Conservation (phyloP, 805 yeast species). For the Starmerella geochares region DNA sequence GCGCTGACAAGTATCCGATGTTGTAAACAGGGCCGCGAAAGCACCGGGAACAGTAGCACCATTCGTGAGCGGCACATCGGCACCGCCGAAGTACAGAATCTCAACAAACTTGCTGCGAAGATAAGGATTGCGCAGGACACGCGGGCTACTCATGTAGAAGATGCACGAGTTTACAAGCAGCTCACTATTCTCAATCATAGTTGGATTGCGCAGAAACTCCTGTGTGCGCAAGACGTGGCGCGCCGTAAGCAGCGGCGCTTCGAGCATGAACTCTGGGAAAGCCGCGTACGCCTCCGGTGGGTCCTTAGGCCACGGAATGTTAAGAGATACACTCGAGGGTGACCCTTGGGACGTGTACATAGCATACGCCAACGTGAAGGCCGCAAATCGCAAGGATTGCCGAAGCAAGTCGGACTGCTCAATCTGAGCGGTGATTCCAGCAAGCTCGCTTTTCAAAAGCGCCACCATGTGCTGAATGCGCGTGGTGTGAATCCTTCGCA, state of each 20-base stretch:
- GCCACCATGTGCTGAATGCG: neutral
- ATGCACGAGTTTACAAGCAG: conserved; percentile 58
- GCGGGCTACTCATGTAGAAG: conserved; percentile 56
- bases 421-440: conserved; percentile 56
- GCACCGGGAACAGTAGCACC: conserved; percentile 44
- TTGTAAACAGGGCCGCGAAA: conserved; percentile 54
- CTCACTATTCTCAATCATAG: conserved; percentile 29
- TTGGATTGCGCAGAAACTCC: conserved; percentile 15
- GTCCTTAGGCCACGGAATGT: conserved; percentile 34
- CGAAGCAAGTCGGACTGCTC: conserved; percentile 46
- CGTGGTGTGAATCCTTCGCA: neutral
- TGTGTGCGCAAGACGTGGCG: conserved; percentile 41
- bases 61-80: conserved; percentile 40
- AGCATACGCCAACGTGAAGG: conserved; percentile 66
- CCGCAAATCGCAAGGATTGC: conserved; percentile 63
- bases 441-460: conserved; percentile 21
- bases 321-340: conserved; percentile 27
- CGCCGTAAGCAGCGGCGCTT: conserved; percentile 61
- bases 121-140: conserved; percentile 78
- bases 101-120: conserved; percentile 78
- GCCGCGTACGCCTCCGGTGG: conserved; percentile 64
- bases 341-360: conserved; percentile 33
- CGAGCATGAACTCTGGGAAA: conserved; percentile 77
- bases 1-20: conserved; percentile 50
- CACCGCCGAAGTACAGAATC: conserved; percentile 58